Evolutionary conservation across 257 asterid genomes (phyloP).

Genomic region (Penstemon eatonii): DNA sequence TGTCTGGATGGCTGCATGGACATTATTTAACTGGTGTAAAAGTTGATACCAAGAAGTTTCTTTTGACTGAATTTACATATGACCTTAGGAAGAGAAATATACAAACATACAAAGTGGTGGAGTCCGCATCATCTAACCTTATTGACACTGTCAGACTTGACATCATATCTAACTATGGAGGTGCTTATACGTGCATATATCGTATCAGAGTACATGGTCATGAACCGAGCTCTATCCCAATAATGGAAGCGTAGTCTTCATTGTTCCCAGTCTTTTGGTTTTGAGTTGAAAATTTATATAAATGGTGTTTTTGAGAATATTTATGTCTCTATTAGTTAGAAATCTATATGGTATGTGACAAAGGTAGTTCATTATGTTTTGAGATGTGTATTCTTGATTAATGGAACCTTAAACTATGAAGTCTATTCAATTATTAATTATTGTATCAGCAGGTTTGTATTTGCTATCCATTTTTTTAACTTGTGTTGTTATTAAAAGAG

Average conservation of each 20-base stretch:
- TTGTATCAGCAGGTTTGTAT: no score
- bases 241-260: slow-evolving; percentile 24
- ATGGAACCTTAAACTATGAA: no score
- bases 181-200: slow-evolving; percentile 76
- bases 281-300: no score
- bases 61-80: slow-evolving; percentile 66
- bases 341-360: no score
- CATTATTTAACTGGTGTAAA: slow-evolving; percentile 32
- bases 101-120: slow-evolving; percentile 69
- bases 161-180: slow-evolving; percentile 77
- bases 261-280: no score
- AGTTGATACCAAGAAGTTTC: slow-evolving; percentile 36
- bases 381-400: no score
- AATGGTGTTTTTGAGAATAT: no score
- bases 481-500: no score
- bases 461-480: no score
- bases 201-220: slow-evolving; percentile 86
- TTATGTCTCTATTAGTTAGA: no score
- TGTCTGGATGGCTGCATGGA: slow-evolving; percentile 75
- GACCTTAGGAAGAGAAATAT: slow-evolving; percentile 73
- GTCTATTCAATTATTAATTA: no score
- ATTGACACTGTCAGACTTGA: slow-evolving; percentile 74
- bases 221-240: slow-evolving; percentile 44
- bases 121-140: slow-evolving; percentile 40
- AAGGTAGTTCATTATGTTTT: no score